Evolutionary conservation across 208 protist species (phyloP).

Genomic region (Leishmania tarentolae): DNA sequence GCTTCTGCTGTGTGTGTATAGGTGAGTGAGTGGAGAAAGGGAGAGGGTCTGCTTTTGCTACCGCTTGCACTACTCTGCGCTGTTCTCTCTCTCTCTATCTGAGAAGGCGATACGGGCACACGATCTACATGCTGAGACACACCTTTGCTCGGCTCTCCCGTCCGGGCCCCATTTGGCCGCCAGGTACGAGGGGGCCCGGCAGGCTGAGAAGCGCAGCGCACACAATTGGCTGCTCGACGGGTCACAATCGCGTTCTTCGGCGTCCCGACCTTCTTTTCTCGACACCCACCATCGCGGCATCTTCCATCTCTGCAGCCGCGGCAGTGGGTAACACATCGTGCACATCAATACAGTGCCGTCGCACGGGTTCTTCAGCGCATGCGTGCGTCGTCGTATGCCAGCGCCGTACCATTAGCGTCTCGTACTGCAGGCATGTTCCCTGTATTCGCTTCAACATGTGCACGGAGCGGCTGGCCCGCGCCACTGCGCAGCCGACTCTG

Average conservation of each 20-base stretch:
- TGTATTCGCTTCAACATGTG: conserved; percentile 25
- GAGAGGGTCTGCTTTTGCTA: not conserved
- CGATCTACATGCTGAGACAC: conserved; percentile 2
- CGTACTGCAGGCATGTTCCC: conserved; percentile 15
- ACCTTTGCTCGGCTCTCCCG: not conserved
- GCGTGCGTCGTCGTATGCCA: not conserved
- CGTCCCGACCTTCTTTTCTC: not conserved
- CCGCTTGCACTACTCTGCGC: too few relatives aligned
- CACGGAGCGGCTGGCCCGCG: conserved; percentile 20
- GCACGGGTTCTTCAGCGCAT: not conserved
- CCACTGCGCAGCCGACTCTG: conserved; percentile 22
- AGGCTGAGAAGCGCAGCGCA: not conserved
- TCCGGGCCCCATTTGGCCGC: not conserved
- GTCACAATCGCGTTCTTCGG: not conserved
- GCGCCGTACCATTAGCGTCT: conserved; percentile 13
- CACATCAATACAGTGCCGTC: not conserved
- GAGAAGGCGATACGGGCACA: not conserved
- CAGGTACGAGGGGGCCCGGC: not conserved
- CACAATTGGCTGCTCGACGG: not conserved
- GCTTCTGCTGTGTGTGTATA: not conserved
- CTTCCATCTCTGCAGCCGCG: not conserved
- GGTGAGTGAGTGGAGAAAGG: not conserved
- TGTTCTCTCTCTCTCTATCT: not conserved
- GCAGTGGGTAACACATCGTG: not conserved
- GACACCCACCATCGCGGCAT: not conserved